A percentile compares a stretch with the other conserved stretches of the same genome.
These are phyloP conservation scores for Maudiozyma turicensis DNA, from an alignment of 805 yeast genomes.

Conservation along the genomic window DNA sequence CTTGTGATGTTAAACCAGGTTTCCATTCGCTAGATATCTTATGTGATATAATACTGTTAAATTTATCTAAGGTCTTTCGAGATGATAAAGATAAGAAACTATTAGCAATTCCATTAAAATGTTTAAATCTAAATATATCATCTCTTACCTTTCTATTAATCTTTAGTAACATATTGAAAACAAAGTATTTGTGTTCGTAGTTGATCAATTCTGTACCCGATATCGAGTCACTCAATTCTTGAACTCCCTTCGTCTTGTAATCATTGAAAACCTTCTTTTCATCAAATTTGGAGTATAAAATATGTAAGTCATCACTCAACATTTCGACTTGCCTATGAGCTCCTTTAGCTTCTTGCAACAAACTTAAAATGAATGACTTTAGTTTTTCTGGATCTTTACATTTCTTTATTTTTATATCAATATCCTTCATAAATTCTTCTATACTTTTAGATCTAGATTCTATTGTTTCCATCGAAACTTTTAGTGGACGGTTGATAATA, in stretches of 20 bases:
- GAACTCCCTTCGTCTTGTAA: conserved; percentile 16
- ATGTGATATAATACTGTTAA: conserved; percentile 40
- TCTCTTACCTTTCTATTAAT: conserved; percentile 72
- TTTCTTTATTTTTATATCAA: conserved; percentile 28
- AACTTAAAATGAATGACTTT: conserved; percentile 7
- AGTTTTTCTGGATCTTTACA: conserved; percentile 15
- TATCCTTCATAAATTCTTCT: conserved; percentile 37
- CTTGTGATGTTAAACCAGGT: not conserved
- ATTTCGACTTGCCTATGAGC: conserved; percentile 12
- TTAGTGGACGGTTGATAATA: conserved; percentile 26
- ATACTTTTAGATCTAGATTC: conserved; percentile 14
- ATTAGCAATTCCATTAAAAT: conserved; percentile 36
- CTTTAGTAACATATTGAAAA: conserved; percentile 63
- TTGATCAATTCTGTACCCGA: not conserved
- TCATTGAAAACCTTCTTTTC: conserved; percentile 1
- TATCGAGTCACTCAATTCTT: conserved; percentile 4
- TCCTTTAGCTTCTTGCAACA: conserved; percentile 8
- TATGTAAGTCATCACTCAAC: conserved; percentile 16
- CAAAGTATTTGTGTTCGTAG: conserved; percentile 50
- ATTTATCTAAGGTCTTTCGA: conserved; percentile 39
- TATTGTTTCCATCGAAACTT: conserved; percentile 15
- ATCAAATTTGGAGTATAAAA: conserved; percentile 5
- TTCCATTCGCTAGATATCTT: conserved; percentile 9
- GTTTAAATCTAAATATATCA: conserved; percentile 48
- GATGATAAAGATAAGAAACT: conserved; percentile 37